These are phyloP conservation scores for Herpetospermum pedunculosum DNA, from an alignment of 306 rosid species.

Conservation along the genomic window DNA sequence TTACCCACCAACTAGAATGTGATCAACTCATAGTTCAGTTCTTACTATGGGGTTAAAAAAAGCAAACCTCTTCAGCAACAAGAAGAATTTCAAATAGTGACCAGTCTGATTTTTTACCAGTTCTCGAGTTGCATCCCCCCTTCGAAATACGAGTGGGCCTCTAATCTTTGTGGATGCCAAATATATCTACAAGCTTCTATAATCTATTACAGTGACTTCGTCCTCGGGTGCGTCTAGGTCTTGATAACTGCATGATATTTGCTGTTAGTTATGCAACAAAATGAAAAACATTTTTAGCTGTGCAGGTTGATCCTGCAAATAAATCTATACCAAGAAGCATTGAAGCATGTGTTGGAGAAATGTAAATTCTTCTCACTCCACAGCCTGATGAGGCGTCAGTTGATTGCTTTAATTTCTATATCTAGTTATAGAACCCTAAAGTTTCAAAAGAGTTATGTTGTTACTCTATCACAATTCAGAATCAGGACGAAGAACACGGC, in stretches of 20 bases:
- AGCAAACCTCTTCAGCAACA: neutral
- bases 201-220: constrained; percentile 96
- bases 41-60: neutral
- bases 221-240: constrained; percentile 96
- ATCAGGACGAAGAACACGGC: neutral
- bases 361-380: neutral
- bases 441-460: neutral
- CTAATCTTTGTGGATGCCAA: neutral
- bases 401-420: neutral
- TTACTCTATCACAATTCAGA: neutral
- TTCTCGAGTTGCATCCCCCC: constrained; percentile 3
- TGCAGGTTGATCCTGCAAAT: neutral
- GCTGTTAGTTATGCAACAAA: neutral
- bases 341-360: neutral
- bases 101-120: neutral
- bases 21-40: constrained; percentile 3
- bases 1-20: neutral
- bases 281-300: neutral
- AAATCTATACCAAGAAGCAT: neutral
- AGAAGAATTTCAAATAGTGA: neutral
- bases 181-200: constrained; percentile 75
- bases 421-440: neutral
- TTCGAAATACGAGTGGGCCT: neutral
- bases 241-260: constrained; percentile 58
- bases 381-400: neutral